Evolutionary conservation across 2,329 filamentous ascomycete species (phyloP).

Genomic region (Fusarium mexicanum): DNA sequence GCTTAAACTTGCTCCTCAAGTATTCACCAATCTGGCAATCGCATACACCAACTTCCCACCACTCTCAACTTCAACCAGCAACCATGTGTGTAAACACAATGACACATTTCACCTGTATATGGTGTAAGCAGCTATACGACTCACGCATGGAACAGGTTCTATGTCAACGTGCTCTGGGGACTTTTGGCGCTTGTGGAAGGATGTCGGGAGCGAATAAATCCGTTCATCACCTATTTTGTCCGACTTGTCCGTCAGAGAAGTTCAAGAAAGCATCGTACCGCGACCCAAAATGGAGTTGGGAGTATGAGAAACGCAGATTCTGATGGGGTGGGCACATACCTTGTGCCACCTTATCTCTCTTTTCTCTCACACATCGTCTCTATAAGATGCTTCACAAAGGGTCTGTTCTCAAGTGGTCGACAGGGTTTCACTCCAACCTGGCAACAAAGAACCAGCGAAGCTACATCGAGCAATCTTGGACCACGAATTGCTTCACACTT

Average conservation of each 20-base stretch:
- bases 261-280: background rate
- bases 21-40: too few species aligned
- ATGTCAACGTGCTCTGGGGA: background rate
- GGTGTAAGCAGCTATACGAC: background rate
- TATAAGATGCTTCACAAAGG: background rate
- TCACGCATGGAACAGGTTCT: background rate
- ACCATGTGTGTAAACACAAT: background rate
- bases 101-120: background rate
- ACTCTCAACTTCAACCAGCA: background rate
- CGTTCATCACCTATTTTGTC: background rate
- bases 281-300: background rate
- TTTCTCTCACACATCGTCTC: background rate
- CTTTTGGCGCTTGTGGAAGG: background rate
- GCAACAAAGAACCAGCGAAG: too few species aligned
- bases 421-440: too few species aligned
- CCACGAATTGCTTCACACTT: background rate
- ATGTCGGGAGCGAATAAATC: background rate
- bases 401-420: background rate
- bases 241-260: background rate
- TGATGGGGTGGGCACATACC: rapidly evolving
- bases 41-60: background rate
- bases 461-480: background rate
- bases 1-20: background rate
- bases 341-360: background rate
- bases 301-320: background rate